Conservation (phyloP, 2,329 filamentous ascomycete species). For the Claviceps sp. region DNA sequence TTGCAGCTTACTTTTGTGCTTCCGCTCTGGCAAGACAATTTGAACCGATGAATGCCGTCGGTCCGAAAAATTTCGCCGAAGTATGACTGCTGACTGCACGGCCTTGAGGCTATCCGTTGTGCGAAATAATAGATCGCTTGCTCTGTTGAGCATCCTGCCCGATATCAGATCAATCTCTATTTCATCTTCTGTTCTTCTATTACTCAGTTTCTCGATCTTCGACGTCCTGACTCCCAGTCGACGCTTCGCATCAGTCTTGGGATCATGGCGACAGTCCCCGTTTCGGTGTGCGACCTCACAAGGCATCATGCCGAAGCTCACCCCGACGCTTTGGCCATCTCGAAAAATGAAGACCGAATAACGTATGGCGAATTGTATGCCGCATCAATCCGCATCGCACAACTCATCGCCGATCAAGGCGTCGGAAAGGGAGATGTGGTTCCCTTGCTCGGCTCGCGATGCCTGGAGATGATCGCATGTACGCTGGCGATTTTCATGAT, state of each 20-base stretch:
- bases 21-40: no score
- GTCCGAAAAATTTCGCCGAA: no score
- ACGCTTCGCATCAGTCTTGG: not conserved
- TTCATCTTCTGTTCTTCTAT: not conserved
- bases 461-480: conserved; percentile 3
- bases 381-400: not conserved
- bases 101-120: no score
- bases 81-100: no score
- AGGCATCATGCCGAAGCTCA: not conserved
- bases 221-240: not conserved
- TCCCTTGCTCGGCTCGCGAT: conserved; percentile 2
- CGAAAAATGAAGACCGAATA: not conserved
- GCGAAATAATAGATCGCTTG: no score
- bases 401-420: not conserved
- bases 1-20: no score
- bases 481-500: not conserved
- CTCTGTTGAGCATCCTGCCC: not conserved
- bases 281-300: not conserved
- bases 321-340: not conserved
- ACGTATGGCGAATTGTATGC: not conserved
- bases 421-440: not conserved
- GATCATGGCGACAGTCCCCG: not conserved
- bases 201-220: not conserved
- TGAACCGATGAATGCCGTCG: no score
- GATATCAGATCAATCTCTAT: not conserved